Evolutionary conservation across 768 basidiomycete species (phyloP), one percentile per base, ranked within the genome.

Genomic region (Kwoniella shandongensis): DNA sequence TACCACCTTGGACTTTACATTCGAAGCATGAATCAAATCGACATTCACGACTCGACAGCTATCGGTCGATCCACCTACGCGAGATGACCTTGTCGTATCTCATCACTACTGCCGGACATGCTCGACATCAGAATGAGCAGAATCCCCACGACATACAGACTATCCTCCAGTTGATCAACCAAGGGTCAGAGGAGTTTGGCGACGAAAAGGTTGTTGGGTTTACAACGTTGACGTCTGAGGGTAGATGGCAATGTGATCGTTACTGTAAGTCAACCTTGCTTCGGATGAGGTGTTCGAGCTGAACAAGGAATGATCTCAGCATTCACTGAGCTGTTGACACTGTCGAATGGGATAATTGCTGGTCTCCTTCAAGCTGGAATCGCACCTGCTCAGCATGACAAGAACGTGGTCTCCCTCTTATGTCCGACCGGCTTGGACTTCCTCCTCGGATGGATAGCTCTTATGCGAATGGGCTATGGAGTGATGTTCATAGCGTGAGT

Each of bases 401-500:
- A 44, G n/a, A 39, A 47, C n/a, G 54, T 67, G 27, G 51, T 71
- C 13, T 69, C 66, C 5, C 47, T 74, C 1, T 50, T 74, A 3
- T 71, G 66, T 46, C 72, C 72, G 3, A 74, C 70, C 3, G 67
- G 67, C 7, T 42, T 71, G 36, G 70, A 74, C 15, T 74, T 74
- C 51, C 41, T 74, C 32, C 47, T 74, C 12, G 49, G 61, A 5
- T 74, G 72, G 70, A 66, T 74, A 4, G 70, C 66, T 18, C 59
- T 71, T 35, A 71, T 74, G 68, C 26, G 67, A 10, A 48, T 74
- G 59, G 72, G 72, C 0, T 70, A 66, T 32, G 70, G 70, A 12
- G 70, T 70, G 1, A 65, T 71, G 10, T 63, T 74, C 32, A 59
- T 67, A 18, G 72, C 72, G 72, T 74, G 51, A 74, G 72, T 62